Conservation (phyloP, 768 basidiomycete species). For the Albatrellus ellisii region DNA sequence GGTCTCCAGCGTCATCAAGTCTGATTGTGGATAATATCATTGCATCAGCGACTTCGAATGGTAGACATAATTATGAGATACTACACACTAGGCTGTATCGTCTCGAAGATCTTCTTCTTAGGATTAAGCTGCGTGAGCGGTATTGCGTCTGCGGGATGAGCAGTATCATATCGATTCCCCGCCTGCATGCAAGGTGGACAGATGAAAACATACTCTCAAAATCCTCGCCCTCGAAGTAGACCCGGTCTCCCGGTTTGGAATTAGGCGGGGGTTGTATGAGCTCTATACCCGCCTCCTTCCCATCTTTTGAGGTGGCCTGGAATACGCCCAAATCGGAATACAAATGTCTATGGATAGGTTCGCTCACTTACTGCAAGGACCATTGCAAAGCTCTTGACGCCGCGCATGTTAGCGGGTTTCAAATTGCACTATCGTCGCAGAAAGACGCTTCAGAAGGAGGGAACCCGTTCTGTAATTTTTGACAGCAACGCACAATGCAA, state of each 20-base stretch:
- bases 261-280: constrained; percentile 79
- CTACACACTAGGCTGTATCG: constrained; percentile 88
- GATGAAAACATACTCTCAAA: constrained; percentile 50
- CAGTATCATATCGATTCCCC: constrained; percentile 1
- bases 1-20: constrained; percentile 81
- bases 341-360: background rate
- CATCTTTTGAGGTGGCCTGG: constrained; percentile 83
- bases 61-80: constrained; percentile 13
- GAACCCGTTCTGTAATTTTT: constrained; percentile 16
- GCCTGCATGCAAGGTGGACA: background rate
- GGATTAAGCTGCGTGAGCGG: constrained; percentile 86
- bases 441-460: background rate
- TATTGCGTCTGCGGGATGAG: constrained; percentile 30
- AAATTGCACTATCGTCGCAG: constrained; percentile 56
- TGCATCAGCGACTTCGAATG: background rate
- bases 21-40: constrained; percentile 21
- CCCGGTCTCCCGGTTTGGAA: constrained; percentile 81
- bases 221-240: constrained; percentile 89
- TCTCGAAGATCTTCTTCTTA: constrained; percentile 98
- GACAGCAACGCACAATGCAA: no score
- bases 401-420: constrained; percentile 94
- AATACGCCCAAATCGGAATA: constrained; percentile 2
- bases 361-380: constrained; percentile 63
- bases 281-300: constrained; percentile 84
- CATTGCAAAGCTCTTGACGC: constrained; percentile 98